Evolutionary conservation across 2,329 filamentous ascomycete species (phyloP), one percentile per base, ranked within the genome.

Genomic region (Neopestalotiopsis rosae): DNA sequence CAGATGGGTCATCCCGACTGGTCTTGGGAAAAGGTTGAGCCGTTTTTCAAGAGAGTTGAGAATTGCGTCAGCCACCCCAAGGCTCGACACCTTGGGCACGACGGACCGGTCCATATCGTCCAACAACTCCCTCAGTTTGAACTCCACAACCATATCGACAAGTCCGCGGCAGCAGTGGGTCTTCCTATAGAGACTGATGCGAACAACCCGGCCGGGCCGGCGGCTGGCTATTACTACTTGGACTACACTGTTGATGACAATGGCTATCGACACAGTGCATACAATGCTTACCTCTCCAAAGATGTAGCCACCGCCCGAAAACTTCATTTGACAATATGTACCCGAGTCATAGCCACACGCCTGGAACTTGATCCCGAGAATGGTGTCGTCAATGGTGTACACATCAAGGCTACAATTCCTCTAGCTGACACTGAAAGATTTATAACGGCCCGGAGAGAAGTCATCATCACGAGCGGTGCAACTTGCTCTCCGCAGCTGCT

Each of bases 21-120:
- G 70, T 66, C 62, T 63, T 71, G 70, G 70, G 68, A 66, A 17
- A 63, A 24, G n/a, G 70, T 71, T 32, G 70, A 71, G 64, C 70
- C 70, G 1, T 68, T 68, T 40, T 71, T 71, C 34, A 49, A 58
- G 45, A 66, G 38, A 28, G 40, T 71, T 42, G 70, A 71, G 42
- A 59, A 71, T n/a, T 62, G 58, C 12, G 49, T 57, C 28, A 59
- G 49, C 10, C 42, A 59, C 20, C 61, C 65, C 20, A 42, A 56
- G 9, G 52, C 69, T 2, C 5, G 7, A n/a, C 58, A 68, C 30
- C 66, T 71, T 1, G 69, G 69, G 3, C 69, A 57, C 24, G 61
- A 49, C 4, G 68, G 68, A 10, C 68, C 68, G 6, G 61, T 69
- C 12, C 68, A 68, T 32, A 58, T 69, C 5, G n/a, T 61, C 30